Base-by-base conservation (phyloP, 352 stramenopile species). In the Globisporangium emineosum region DNA sequence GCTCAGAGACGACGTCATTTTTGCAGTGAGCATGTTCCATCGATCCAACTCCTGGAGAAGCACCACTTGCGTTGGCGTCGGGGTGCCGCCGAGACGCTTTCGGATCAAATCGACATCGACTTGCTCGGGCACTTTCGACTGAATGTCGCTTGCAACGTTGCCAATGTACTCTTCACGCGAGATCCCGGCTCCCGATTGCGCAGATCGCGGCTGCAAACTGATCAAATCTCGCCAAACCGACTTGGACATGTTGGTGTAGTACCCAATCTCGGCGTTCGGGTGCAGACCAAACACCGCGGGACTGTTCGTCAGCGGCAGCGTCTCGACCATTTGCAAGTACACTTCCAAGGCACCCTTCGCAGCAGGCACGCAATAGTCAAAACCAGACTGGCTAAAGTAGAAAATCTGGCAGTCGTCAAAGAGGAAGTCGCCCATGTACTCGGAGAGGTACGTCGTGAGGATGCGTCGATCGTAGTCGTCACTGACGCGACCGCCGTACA, bases 341-440 rank as follows among this genome's bases (percentile, higher is more conserved):
- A 84, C 80, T 0, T 94, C 81, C 2, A 98, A 67, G 19, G 81
- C 54, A 0, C 81, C 83, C 1, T 75, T 75, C 10, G 73, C 70
- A 1, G 65, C 23, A 1, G 77, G 72, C 17, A 98, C 70, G 4
- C 89, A 84, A 68, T 98, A 98, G 57, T 98, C 94, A 64, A 95
- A 97, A n/a, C 94, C 94, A 0, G 89, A 96, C 10, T 83, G 81
- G 47, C 84, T 97, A 65, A 98, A 98, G 78, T 83, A 98, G 70
- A 98, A 98, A 17, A 81, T 83, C 62, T 98, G 89, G 64, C 85
- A 97, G 59, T 98, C 86, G 64, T 98, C 93, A 52, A 98, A 98
- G 8, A 98, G 73, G 58, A 98, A 98, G 71, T 98, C 94, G 47
- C 95, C 95, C 94, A 98, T 98, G 79, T 98, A 98, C 72, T 98